These are phyloP conservation scores for Rhizoclosmatium sp. DNA, from an alignment of 192 early-diverging fungal genomes.

Conservation along the genomic window DNA sequence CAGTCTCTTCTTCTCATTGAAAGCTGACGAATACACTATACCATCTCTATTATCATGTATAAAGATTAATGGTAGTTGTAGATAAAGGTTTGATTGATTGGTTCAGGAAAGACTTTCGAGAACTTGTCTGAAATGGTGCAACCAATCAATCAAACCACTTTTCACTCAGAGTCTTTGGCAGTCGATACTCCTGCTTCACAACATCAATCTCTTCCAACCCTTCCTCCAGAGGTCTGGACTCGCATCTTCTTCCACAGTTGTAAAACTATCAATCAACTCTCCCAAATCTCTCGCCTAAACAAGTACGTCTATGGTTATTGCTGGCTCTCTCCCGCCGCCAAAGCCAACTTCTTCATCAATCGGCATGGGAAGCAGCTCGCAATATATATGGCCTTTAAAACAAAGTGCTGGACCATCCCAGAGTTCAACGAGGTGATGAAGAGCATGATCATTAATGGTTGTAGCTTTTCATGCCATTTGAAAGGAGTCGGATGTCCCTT, in stretches of 20 bases:
- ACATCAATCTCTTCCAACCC: neutral
- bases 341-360: neutral
- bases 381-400: neutral
- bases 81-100: no score
- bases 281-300: neutral
- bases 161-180: no score
- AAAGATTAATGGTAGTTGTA: no score
- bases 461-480: neutral
- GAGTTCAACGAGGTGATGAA: neutral
- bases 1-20: neutral
- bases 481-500: neutral
- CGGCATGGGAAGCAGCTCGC: neutral
- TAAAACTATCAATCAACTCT: neutral
- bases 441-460: neutral
- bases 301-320: neutral
- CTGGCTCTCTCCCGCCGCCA: neutral
- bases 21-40: no score
- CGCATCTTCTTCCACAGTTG: neutral
- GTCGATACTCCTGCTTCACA: no score
- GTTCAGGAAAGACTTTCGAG: no score
- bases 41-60: no score
- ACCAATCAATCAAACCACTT: no score
- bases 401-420: neutral
- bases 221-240: no score
- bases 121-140: no score